These are phyloP conservation scores for Mucor racemosus DNA, from an alignment of 371 early-diverging fungal species.

Conservation along the genomic window DNA sequence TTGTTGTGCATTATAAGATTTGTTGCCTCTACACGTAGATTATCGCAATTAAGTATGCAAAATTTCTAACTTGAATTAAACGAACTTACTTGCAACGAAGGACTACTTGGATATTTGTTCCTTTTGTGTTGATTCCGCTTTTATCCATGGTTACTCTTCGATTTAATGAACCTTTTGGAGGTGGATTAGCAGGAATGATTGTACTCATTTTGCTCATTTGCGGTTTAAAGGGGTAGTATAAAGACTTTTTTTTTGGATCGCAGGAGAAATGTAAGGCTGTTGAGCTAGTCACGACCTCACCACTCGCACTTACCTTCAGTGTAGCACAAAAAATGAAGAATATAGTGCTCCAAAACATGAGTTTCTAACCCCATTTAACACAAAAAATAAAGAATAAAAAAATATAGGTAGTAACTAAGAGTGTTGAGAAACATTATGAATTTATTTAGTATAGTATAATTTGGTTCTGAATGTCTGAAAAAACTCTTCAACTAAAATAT, in stretches of 20 bases:
- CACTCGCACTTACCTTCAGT: too few species aligned
- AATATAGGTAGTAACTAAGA: too few species aligned
- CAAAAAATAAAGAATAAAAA: too few species aligned
- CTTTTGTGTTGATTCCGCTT: not conserved
- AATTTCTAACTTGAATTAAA: not conserved
- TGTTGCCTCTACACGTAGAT: not conserved
- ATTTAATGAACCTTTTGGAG: not conserved
- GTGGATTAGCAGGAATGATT: not conserved
- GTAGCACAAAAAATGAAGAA: too few species aligned
- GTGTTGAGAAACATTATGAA: too few species aligned
- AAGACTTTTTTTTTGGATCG: not conserved
- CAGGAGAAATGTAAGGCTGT: too few species aligned
- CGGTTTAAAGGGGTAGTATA: not conserved
- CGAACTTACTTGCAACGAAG: slow-evolving; percentile 67
- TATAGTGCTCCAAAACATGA: too few species aligned
- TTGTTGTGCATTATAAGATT: not conserved
- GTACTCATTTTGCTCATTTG: not conserved
- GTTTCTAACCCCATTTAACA: too few species aligned
- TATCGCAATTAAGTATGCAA: not conserved
- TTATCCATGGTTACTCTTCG: not conserved
- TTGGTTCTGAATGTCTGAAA: too few species aligned
- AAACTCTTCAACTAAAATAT: too few species aligned
- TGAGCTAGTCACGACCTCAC: too few species aligned
- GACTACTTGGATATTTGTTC: slow-evolving; percentile 65
- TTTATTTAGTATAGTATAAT: too few species aligned